Base-by-base conservation (phyloP, 2,329 filamentous ascomycete species). In the Lanzia echinophila region DNA sequence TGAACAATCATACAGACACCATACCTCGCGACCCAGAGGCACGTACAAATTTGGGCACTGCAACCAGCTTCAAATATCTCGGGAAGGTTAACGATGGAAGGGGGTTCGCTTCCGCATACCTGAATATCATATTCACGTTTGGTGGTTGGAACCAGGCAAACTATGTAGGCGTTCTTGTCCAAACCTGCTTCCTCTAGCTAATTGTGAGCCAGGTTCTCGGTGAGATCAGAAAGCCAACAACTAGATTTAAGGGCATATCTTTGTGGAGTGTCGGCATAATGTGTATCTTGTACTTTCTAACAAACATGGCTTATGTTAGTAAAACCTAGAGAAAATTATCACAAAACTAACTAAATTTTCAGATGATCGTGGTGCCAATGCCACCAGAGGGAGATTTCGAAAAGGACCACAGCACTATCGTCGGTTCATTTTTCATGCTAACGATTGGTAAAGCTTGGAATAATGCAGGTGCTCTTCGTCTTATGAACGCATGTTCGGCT, bases 401-500 rank as follows among this genome's bases (percentile, higher is more conserved):
- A n/a, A n/a, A n/a, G n/a, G n/a, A n/a, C 2, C 2, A 34, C 19
- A 41, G 31, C 7, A 8, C 47, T 19, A 36, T 72, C 1, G 68
- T 70, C 0, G 61, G 67, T 19, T 31, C 57, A 13, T 73, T 73
- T 58, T 71, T 74, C 24, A 43, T 70, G 55, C 50, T 57, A 56
- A 47, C 71, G 62, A 64, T 71, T 52, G 60, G 63, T 1, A 34
- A 34, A 20, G 54, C 63, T 13, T 56, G 71, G 8, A 62, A 64
- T 3, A n/a, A 59, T 33, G 13, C 50, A 20, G 38, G 38, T 17
- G 50, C 60, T 8, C 60, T 67, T 6, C 57, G 64, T 12, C 66
- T 69, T 1, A 70, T 77, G 7, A 70, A 76, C 13, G 74, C 70
- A 0, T 72, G 82, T 41, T 69, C 80, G 6, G 78, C 79, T 3